Conservation (phyloP, 352 stramenopile species). For the Phytophthora litchii region DNA sequence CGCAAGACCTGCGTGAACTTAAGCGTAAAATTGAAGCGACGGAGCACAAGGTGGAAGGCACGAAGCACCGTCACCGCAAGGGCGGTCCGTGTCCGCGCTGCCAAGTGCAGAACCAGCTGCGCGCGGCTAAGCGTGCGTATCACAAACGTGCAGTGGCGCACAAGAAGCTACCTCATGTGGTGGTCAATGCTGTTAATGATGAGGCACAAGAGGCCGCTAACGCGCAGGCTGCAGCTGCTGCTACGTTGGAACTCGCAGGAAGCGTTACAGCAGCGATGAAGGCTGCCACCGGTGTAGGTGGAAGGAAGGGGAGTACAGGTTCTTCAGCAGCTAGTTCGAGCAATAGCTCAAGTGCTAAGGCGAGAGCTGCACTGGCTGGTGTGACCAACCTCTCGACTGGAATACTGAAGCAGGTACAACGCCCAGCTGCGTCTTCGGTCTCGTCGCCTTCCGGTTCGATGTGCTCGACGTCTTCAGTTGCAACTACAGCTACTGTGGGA, state of each 20-base stretch:
- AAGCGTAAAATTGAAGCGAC: slow-evolving; percentile 88
- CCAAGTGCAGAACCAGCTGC: slow-evolving; percentile 84
- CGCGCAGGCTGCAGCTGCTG: slow-evolving; percentile 38
- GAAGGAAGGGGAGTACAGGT: slow-evolving; percentile 19
- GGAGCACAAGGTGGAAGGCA: slow-evolving; percentile 85
- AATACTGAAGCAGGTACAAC: slow-evolving; percentile 32
- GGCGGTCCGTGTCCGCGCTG: slow-evolving; percentile 79
- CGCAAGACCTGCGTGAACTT: slow-evolving; percentile 80
- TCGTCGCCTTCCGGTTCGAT: slow-evolving; percentile 30
- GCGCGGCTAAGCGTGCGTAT: slow-evolving; percentile 79
- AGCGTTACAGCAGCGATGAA: slow-evolving; percentile 39
- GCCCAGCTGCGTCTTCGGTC: slow-evolving; percentile 20
- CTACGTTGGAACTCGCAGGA: slow-evolving; percentile 38
- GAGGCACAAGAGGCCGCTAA: slow-evolving; percentile 43
- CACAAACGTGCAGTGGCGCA: slow-evolving; percentile 82
- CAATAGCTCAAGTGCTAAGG: slow-evolving; percentile 17
- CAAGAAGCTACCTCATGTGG: slow-evolving; percentile 79
- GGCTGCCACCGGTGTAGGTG: slow-evolving; percentile 16
- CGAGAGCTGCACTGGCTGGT: slow-evolving; percentile 19
- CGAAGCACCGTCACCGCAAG: slow-evolving; percentile 88
- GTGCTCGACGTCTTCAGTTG: slow-evolving; percentile 33
- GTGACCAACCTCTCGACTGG: slow-evolving; percentile 28
- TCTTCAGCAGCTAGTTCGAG: slow-evolving; percentile 10
- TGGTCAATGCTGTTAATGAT: slow-evolving; percentile 40
- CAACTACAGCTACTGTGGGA: slow-evolving; percentile 29